These are phyloP conservation scores for Nakaseomyces delphensis DNA, from an alignment of 1,139 yeast species.

Conservation along the genomic window DNA sequence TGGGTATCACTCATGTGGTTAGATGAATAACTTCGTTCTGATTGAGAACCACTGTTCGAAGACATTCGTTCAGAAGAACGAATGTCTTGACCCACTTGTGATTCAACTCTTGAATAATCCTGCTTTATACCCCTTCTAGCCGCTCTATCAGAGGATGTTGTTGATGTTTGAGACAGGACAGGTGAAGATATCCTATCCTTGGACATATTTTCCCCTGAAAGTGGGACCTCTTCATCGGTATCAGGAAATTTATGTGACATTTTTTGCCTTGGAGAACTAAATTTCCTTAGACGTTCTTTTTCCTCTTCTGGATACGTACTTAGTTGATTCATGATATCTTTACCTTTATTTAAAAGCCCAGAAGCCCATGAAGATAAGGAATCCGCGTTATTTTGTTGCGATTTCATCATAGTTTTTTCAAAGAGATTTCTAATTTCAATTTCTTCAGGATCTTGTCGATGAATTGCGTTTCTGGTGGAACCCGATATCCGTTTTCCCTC, in stretches of 20 bases:
- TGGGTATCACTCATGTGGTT: background rate
- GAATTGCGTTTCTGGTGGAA: background rate
- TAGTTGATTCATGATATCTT: conserved; percentile 23
- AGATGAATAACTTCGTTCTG: background rate
- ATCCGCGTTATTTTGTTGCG: background rate
- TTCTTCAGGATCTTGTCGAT: background rate
- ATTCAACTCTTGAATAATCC: background rate
- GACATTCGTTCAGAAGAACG: background rate
- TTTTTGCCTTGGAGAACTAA: background rate
- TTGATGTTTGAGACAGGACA: background rate
- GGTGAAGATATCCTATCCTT: background rate
- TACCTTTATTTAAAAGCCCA: conserved; percentile 23
- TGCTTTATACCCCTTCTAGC: background rate
- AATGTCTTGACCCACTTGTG: background rate
- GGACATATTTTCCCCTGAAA: background rate
- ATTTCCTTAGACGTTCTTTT: conserved; percentile 13
- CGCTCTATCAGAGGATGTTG: background rate
- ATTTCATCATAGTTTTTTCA: conserved; percentile 7
- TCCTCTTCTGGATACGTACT: conserved; percentile 20
- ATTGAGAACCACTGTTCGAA: background rate
- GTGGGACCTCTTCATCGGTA: background rate
- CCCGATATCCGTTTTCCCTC: no score
- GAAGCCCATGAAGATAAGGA: conserved; percentile 19
- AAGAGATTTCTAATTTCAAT: conserved; percentile 6
- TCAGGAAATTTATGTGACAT: background rate